A percentile compares a stretch with the other conserved stretches of the same genome.
Evolutionary conservation across 2,329 filamentous ascomycete genomes (phyloP).

Genomic region (Verticillium tricorpus): DNA sequence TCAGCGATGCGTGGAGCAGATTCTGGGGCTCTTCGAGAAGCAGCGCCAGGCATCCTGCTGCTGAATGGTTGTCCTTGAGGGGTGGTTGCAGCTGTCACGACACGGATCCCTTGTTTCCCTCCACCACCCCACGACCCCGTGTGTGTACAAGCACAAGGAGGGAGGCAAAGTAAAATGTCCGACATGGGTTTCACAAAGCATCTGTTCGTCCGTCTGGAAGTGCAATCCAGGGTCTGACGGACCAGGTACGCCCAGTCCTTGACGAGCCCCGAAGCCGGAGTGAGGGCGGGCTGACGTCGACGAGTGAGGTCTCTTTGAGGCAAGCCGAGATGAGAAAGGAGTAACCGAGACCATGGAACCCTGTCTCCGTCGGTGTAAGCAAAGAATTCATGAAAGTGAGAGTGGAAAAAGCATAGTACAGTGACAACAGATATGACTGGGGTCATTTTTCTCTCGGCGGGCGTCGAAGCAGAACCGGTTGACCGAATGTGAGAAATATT

Average conservation of each 20-base stretch:
- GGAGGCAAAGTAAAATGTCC: conserved; percentile 16
- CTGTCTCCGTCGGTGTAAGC: background rate
- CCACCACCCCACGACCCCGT: conserved; percentile 24
- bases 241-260: background rate
- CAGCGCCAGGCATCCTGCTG: conserved; percentile 16
- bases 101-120: conserved; percentile 25
- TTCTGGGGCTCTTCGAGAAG: conserved; percentile 38
- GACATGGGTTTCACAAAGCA: conserved; percentile 7
- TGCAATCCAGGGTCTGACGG: background rate
- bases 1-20: conserved; percentile 19
- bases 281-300: background rate
- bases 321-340: background rate
- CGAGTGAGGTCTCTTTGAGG: background rate
- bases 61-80: conserved; percentile 23
- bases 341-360: background rate
- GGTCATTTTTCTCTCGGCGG: background rate
- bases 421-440: conserved; percentile 9
- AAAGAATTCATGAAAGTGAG: background rate
- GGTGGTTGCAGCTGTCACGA: conserved; percentile 36
- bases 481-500: background rate
- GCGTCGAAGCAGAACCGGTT: background rate
- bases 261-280: background rate
- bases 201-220: conserved; percentile 15
- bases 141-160: conserved; percentile 29
- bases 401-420: conserved; percentile 5